A percentile compares a stretch with the other conserved stretches of the same genome.
Evolutionary conservation across 768 basidiomycete genomes (phyloP).

Genomic region (Kwoniella shandongensis): DNA sequence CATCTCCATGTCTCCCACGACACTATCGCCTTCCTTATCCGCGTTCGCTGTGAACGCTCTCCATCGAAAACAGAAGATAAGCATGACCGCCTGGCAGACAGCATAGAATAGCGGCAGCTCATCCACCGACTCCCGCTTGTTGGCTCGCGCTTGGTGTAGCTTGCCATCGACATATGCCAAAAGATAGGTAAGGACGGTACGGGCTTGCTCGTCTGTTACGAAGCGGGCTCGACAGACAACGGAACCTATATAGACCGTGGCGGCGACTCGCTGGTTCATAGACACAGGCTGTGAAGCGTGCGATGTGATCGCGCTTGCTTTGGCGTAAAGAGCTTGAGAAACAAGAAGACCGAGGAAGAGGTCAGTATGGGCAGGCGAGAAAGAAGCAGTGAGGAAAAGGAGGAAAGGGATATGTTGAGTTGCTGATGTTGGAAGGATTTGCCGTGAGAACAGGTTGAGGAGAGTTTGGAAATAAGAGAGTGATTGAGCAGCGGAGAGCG

Average conservation of each 20-base stretch:
- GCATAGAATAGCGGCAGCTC: slow-evolving; percentile 80
- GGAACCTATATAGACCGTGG: slow-evolving; percentile 87
- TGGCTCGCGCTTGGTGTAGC: slow-evolving; percentile 67
- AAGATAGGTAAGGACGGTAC: slow-evolving; percentile 75
- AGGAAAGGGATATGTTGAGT: slow-evolving; percentile 97
- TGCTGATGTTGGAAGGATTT: slow-evolving; percentile 91
- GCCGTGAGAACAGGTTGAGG: slow-evolving; percentile 88
- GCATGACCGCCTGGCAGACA: slow-evolving; percentile 83
- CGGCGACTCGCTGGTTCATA: slow-evolving; percentile 78
- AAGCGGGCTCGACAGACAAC: slow-evolving; percentile 88
- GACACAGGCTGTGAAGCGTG: slow-evolving; percentile 31
- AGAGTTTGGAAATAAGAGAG: slow-evolving; percentile 76
- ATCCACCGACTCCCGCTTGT: slow-evolving; percentile 45
- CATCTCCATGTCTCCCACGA: slow-evolving; percentile 48
- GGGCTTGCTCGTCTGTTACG: slow-evolving; percentile 71
- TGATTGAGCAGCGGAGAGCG: slow-evolving; percentile 53
- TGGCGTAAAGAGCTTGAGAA: slow-evolving; percentile 74
- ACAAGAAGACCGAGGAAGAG: slow-evolving; percentile 94
- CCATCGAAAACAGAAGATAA: slow-evolving; percentile 99
- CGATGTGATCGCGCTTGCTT: slow-evolving; percentile 55
- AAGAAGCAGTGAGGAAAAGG: slow-evolving; percentile 90
- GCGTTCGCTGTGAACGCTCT: slow-evolving; percentile 62
- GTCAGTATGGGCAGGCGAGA: slow-evolving; percentile 83
- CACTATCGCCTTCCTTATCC: slow-evolving; percentile 59
- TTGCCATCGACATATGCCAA: slow-evolving; percentile 79